Conservation (phyloP, 148 eudicot genomes). For the Fagopyrum homotropicum region DNA sequence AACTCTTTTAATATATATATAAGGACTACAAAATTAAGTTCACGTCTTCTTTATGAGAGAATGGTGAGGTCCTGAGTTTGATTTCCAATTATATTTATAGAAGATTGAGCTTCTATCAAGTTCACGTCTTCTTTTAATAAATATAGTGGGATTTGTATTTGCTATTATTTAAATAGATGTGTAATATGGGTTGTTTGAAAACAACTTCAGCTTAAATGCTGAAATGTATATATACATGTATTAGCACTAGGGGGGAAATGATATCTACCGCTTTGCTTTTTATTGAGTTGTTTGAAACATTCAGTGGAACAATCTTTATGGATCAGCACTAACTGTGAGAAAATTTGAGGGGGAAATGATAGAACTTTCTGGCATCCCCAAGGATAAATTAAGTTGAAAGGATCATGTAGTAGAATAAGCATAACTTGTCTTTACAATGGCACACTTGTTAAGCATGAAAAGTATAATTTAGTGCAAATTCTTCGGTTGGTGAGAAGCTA, state of each 20-base stretch:
- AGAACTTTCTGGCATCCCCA: background rate
- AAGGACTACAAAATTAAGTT: too few species aligned
- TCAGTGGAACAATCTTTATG: background rate
- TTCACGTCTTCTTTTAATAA: background rate
- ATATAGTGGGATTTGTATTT: background rate
- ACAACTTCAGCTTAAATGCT: background rate
- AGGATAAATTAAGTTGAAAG: background rate
- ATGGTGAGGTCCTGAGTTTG: too few species aligned
- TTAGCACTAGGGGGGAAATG: too few species aligned
- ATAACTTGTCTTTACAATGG: background rate
- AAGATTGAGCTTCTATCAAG: background rate
- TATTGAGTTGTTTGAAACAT: background rate
- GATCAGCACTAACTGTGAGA: background rate
- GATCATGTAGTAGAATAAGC: background rate
- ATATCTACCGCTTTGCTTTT: background rate
- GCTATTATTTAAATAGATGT: background rate
- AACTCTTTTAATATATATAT: background rate
- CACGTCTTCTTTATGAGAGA: too few species aligned
- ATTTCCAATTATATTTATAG: too few species aligned
- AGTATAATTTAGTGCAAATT: background rate
- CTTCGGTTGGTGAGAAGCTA: background rate
- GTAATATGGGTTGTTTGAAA: background rate
- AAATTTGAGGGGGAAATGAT: background rate
- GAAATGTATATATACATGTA: background rate
- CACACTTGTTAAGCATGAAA: background rate